These are phyloP conservation scores for Pilobolus umbonatus DNA, from an alignment of 192 early-diverging fungal species.

Conservation along the genomic window DNA sequence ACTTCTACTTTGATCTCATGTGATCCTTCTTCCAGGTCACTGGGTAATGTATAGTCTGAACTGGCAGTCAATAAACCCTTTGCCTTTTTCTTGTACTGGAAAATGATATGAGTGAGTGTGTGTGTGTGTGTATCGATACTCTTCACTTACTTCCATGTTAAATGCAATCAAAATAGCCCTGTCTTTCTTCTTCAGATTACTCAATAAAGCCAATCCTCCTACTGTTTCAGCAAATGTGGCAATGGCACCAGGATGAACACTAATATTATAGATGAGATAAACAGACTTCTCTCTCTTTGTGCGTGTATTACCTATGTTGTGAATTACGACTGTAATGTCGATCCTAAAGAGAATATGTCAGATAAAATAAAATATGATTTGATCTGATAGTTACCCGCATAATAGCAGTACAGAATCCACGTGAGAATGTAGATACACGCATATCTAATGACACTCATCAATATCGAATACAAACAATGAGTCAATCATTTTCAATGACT, in stretches of 20 bases:
- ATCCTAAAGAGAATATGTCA: constrained; percentile 34
- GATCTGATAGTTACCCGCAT: constrained; percentile 38
- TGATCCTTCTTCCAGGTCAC: neutral
- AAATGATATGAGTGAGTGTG: no score
- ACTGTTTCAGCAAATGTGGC: constrained; percentile 55
- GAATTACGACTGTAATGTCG: constrained; percentile 46
- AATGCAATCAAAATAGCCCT: constrained; percentile 43
- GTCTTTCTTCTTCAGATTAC: constrained; percentile 42
- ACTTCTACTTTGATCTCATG: constrained; percentile 38
- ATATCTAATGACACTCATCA: constrained; percentile 32
- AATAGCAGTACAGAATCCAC: constrained; percentile 49
- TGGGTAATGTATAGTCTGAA: constrained; percentile 22
- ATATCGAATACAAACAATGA: constrained; percentile 12
- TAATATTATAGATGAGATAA: constrained; percentile 6
- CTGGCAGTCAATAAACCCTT: constrained; percentile 37
- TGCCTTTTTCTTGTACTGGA: constrained; percentile 40
- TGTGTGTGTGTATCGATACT: no score
- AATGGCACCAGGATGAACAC: constrained; percentile 49
- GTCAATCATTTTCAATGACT: constrained; percentile 2
- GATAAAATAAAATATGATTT: neutral
- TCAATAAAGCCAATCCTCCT: constrained; percentile 46
- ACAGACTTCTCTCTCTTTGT: neutral
- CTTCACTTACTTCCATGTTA: constrained; percentile 45
- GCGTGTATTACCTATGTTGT: constrained; percentile 31
- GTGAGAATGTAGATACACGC: constrained; percentile 47